These are phyloP conservation scores for Chaetomium strumarium DNA, from an alignment of 2,329 filamentous ascomycete genomes.

Conservation along the genomic window DNA sequence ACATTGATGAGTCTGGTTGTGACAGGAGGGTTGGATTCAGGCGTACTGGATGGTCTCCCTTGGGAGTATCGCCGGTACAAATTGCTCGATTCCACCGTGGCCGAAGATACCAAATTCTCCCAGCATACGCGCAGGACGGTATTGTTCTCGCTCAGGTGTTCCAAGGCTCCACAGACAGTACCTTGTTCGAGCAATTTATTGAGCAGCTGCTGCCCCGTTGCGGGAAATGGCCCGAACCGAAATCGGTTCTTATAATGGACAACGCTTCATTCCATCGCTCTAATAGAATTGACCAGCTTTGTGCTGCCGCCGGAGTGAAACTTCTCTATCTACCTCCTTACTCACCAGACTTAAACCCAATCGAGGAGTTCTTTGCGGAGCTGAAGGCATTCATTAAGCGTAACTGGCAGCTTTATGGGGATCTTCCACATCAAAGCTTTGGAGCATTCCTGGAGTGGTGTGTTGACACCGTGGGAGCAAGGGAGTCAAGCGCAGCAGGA, in stretches of 20 bases:
- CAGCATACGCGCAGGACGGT: slow-evolving; percentile 15
- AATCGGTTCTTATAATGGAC: slow-evolving; percentile 2
- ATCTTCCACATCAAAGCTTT: neutral
- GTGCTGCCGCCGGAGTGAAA: neutral
- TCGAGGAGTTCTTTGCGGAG: slow-evolving; percentile 2
- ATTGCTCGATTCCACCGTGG: slow-evolving; percentile 23
- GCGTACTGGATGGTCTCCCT: slow-evolving; percentile 32
- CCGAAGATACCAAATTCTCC: slow-evolving; percentile 25
- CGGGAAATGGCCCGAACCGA: slow-evolving; percentile 1
- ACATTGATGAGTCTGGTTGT: slow-evolving; percentile 34
- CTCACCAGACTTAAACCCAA: slow-evolving; percentile 1
- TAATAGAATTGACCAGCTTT: neutral
- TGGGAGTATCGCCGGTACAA: slow-evolving; percentile 27
- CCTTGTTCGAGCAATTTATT: slow-evolving; percentile 1
- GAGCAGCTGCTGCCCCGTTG: neutral
- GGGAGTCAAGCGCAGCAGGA: neutral
- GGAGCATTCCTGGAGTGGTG: neutral
- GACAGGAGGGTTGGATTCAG: slow-evolving; percentile 32
- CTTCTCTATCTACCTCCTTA: neutral
- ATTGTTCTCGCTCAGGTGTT: neutral
- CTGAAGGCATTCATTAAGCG: neutral
- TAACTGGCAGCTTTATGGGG: neutral
- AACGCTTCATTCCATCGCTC: slow-evolving; percentile 3
- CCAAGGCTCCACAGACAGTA: neutral
- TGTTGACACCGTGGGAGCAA: slow-evolving; percentile 1